Conservation (phyloP, 805 yeast genomes). For the Lipomyces sp. region DNA sequence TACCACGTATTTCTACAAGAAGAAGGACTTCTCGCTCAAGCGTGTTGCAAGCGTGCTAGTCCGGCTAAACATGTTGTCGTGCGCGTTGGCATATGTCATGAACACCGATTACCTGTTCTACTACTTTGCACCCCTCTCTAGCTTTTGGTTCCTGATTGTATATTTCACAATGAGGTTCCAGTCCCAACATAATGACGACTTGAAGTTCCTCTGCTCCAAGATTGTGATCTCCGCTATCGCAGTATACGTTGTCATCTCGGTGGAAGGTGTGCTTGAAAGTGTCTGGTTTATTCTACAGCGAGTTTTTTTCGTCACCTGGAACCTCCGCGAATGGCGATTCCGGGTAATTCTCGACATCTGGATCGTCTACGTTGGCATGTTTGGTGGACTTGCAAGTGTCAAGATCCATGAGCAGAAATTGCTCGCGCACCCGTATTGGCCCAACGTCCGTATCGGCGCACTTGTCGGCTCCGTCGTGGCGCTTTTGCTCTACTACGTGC, state of each 20-base stretch:
- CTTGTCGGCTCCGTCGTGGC: conserved; percentile 29
- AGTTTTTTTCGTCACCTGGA: conserved; percentile 38
- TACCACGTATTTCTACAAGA: conserved; percentile 37
- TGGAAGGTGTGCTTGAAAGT: conserved; percentile 35
- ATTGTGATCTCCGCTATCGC: conserved; percentile 26
- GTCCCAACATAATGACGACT: conserved; percentile 31
- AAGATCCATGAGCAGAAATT: conserved; percentile 30
- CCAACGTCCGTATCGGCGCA: conserved; percentile 21
- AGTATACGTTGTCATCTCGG: conserved; percentile 26
- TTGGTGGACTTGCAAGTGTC: conserved; percentile 34
- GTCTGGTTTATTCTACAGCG: conserved; percentile 34
- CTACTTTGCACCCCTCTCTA: conserved; percentile 40
- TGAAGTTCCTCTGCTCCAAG: conserved; percentile 32
- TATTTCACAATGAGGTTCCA: conserved; percentile 37
- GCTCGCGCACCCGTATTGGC: conserved; percentile 30
- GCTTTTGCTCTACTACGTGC: conserved; percentile 22
- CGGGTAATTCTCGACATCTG: conserved; percentile 38
- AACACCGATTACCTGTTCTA: conserved; percentile 40
- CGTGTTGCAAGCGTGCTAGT: conserved; percentile 39
- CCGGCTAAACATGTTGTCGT: conserved; percentile 37
- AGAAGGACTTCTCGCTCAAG: conserved; percentile 38
- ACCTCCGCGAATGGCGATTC: conserved; percentile 40
- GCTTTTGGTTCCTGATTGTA: conserved; percentile 40
- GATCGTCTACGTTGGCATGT: conserved; percentile 40
- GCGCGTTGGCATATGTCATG: conserved; percentile 39